These are phyloP conservation scores for Colletotrichum caudatum DNA, from an alignment of 2,329 filamentous ascomycete species.

Conservation along the genomic window DNA sequence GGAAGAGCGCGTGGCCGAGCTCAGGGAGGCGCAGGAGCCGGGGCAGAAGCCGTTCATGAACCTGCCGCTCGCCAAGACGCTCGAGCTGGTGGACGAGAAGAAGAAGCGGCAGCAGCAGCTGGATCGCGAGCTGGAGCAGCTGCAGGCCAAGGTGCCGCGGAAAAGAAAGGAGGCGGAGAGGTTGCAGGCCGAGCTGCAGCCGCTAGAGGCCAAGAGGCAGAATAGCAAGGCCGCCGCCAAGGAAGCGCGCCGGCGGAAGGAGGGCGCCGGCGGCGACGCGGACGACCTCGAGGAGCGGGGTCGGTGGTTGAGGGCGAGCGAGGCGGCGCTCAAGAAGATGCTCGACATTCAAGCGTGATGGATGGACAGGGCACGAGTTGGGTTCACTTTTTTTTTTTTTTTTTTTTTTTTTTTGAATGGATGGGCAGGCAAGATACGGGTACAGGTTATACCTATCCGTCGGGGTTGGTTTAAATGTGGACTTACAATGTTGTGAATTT, in stretches of 20 bases:
- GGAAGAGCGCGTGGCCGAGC: constrained; percentile 60
- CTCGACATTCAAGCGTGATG: constrained; percentile 64
- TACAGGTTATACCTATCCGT: no score
- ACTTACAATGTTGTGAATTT: constrained; percentile 20
- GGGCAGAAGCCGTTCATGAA: constrained; percentile 60
- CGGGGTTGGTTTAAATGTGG: neutral
- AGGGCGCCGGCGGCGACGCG: constrained; percentile 73
- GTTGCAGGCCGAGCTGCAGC: constrained; percentile 74
- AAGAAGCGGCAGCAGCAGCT: constrained; percentile 66
- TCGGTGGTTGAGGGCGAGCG: constrained; percentile 80
- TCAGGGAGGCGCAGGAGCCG: constrained; percentile 57
- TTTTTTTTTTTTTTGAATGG: no score
- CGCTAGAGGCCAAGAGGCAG: constrained; percentile 74
- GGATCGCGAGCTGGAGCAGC: constrained; percentile 72
- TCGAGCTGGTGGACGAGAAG: constrained; percentile 63
- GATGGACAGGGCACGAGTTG: neutral
- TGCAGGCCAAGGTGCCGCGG: constrained; percentile 71
- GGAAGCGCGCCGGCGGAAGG: constrained; percentile 77
- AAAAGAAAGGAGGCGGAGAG: constrained; percentile 76
- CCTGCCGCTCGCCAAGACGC: constrained; percentile 69
- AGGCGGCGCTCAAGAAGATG: constrained; percentile 71
- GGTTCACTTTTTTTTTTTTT: no score
- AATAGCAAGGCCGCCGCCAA: constrained; percentile 75
- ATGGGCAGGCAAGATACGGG: neutral
- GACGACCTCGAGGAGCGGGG: constrained; percentile 83